These are phyloP conservation scores for Hyaloperonospora brassicae DNA, from an alignment of 352 stramenopile species.

Conservation along the genomic window DNA sequence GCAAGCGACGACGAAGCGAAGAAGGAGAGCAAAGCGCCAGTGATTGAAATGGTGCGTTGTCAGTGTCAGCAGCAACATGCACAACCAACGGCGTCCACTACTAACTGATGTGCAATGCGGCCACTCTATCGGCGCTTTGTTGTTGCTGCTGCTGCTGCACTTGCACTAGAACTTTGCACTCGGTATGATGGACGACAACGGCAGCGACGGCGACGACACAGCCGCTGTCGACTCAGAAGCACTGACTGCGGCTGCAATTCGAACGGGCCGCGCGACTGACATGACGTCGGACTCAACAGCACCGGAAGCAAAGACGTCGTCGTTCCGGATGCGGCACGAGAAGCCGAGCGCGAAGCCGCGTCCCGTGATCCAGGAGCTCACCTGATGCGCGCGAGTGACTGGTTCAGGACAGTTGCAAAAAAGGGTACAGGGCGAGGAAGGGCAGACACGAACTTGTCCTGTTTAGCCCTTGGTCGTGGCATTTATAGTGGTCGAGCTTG, in stretches of 20 bases:
- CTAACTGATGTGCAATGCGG: background rate
- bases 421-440: conserved; percentile 4
- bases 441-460: conserved; percentile 8
- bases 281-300: conserved; percentile 5
- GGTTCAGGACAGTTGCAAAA: conserved; percentile 20
- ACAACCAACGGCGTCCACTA: background rate
- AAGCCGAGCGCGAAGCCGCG: conserved; percentile 33
- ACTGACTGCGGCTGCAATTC: conserved; percentile 27
- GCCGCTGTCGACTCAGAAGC: conserved; percentile 15
- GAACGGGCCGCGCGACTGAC: background rate
- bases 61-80: background rate
- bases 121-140: background rate
- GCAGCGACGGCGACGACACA: conserved; percentile 22
- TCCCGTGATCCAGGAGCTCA: conserved; percentile 71
- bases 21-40: conserved; percentile 24
- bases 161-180: conserved; percentile 63
- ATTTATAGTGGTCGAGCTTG: conserved; percentile 6
- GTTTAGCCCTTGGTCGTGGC: background rate
- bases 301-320: conserved; percentile 7
- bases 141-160: background rate
- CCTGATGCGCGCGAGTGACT: conserved; percentile 24
- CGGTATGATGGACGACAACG: conserved; percentile 49
- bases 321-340: conserved; percentile 32
- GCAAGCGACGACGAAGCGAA: conserved; percentile 12
- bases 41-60: conserved; percentile 73